These are phyloP conservation scores for Astrothelium macrocarpum DNA, from an alignment of 495 filamentous ascomycete species.

Conservation along the genomic window DNA sequence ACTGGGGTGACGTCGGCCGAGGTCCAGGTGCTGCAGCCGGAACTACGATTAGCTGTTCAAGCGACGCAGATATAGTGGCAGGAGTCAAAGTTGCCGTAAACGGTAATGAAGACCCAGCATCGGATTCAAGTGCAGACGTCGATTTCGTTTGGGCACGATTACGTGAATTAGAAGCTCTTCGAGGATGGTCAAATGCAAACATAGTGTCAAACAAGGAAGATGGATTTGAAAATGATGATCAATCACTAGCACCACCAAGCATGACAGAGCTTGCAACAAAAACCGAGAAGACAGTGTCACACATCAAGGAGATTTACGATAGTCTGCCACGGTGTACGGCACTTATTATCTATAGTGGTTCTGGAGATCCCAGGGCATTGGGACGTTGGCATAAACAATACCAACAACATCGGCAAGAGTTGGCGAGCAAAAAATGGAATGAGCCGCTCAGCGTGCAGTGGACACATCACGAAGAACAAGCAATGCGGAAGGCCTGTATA, in stretches of 20 bases:
- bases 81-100: constrained; percentile 57
- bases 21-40: constrained; percentile 64
- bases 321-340: constrained; percentile 73
- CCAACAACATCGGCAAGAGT: constrained; percentile 64
- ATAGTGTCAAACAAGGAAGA: constrained; percentile 29
- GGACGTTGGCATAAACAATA: constrained; percentile 64
- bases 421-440: constrained; percentile 73
- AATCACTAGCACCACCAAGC: constrained; percentile 8
- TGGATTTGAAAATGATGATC: background rate
- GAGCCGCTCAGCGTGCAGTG: constrained; percentile 68
- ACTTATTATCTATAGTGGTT: constrained; percentile 80
- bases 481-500: constrained; percentile 57
- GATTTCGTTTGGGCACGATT: constrained; percentile 87
- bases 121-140: constrained; percentile 59
- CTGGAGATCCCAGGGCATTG: constrained; percentile 76
- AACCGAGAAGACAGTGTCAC: constrained; percentile 41
- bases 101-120: constrained; percentile 53
- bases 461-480: constrained; percentile 82
- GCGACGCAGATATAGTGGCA: constrained; percentile 64
- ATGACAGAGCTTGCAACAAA: constrained; percentile 32
- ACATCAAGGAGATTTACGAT: constrained; percentile 62
- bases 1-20: constrained; percentile 74
- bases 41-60: constrained; percentile 59
- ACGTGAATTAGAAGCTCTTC: constrained; percentile 68
- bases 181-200: constrained; percentile 67